These are phyloP conservation scores for Ormosia emarginata DNA, from an alignment of 306 rosid genomes.

Conservation along the genomic window DNA sequence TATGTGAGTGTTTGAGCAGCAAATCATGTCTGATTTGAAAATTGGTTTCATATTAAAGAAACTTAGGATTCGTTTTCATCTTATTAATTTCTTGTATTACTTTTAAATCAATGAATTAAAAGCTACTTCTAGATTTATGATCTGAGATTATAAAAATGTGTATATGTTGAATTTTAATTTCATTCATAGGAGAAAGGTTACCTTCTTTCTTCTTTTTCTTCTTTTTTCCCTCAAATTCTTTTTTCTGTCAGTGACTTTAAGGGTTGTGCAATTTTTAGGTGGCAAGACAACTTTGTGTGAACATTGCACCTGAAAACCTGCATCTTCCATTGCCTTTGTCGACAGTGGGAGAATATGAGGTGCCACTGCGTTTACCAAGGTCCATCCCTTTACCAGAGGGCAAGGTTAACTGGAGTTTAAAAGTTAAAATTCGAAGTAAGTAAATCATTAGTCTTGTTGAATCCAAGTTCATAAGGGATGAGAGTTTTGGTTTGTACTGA, in stretches of 20 bases:
- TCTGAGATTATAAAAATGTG: background rate
- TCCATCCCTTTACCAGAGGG: slow-evolving; percentile 83
- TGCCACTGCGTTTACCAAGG: slow-evolving; percentile 78
- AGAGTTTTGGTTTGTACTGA: slow-evolving; percentile 11
- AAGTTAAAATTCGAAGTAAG: slow-evolving; percentile 67
- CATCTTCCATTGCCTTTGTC: slow-evolving; percentile 59
- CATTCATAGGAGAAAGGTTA: background rate
- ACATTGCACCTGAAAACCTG: slow-evolving; percentile 39
- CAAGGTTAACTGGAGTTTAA: slow-evolving; percentile 67
- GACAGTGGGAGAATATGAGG: slow-evolving; percentile 71
- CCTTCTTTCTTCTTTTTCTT: background rate
- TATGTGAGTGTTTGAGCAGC: background rate
- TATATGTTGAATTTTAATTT: background rate
- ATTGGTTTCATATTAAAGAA: background rate
- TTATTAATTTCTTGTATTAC: background rate
- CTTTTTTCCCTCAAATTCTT: background rate
- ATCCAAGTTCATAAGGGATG: slow-evolving; percentile 1
- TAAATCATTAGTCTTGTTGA: slow-evolving; percentile 18
- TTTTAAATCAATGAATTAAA: background rate
- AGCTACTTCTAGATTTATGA: background rate
- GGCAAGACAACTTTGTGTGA: slow-evolving; percentile 74
- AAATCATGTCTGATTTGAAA: background rate
- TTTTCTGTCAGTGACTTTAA: slow-evolving; percentile 1
- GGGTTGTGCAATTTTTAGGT: slow-evolving; percentile 45
- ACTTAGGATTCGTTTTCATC: background rate